Conservation (phyloP, 169 alveolate genomes). For the Plasmodium ovale region DNA sequence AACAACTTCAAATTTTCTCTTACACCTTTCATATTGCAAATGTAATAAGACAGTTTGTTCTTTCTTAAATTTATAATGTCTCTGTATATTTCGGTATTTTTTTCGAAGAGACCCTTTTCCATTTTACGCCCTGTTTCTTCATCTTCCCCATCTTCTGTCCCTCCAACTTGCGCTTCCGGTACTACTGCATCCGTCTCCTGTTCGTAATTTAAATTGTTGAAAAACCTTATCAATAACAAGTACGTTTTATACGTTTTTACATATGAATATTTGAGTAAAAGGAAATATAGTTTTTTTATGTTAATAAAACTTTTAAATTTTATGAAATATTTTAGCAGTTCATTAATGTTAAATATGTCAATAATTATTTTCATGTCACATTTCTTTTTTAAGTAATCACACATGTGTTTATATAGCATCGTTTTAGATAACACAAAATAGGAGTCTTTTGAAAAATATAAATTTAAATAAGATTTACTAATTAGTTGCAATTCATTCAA, state of each 20-base stretch:
- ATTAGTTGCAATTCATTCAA: constrained; percentile 55
- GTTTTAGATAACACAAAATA: constrained; percentile 72
- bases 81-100: constrained; percentile 33
- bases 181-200: not conserved
- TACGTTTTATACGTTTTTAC: constrained; percentile 70
- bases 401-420: constrained; percentile 70
- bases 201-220: constrained; percentile 66
- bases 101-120: constrained; percentile 14
- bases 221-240: constrained; percentile 62
- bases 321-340: constrained; percentile 74
- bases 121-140: not conserved
- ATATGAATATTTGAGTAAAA: constrained; percentile 58
- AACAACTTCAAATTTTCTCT: constrained; percentile 24
- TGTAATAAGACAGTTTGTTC: constrained; percentile 44
- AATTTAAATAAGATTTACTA: constrained; percentile 60
- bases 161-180: constrained; percentile 1
- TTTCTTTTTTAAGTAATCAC: constrained; percentile 71
- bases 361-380: constrained; percentile 71
- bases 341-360: constrained; percentile 72
- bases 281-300: constrained; percentile 59
- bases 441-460: constrained; percentile 71
- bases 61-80: constrained; percentile 66
- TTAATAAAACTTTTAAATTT: constrained; percentile 73
- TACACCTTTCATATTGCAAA: constrained; percentile 5
- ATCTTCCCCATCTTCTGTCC: constrained; percentile 8